Evolutionary conservation across 2,329 filamentous ascomycete species (phyloP).

Genomic region (Lecanicillium sp.): DNA sequence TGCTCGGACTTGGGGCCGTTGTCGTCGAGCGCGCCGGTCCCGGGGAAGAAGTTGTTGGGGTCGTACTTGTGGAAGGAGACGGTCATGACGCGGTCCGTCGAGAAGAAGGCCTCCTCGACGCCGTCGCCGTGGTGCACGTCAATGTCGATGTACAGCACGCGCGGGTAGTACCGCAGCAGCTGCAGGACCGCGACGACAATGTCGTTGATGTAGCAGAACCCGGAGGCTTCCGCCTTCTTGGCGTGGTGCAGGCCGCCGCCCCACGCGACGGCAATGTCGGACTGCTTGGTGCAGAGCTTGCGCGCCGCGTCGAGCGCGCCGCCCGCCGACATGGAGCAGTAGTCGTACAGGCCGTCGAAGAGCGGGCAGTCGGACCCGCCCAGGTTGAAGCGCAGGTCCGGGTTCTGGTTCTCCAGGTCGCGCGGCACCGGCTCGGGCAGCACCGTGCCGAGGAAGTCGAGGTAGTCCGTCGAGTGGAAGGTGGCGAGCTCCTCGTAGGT

Average conservation of each 20-base stretch:
- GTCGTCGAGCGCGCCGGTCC: constrained; percentile 79
- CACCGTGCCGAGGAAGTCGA: constrained; percentile 77
- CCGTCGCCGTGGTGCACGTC: constrained; percentile 90
- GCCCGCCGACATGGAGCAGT: constrained; percentile 89
- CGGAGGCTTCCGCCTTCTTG: constrained; percentile 87
- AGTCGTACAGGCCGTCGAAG: constrained; percentile 92
- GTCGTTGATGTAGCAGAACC: constrained; percentile 99
- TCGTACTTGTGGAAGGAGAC: constrained; percentile 97
- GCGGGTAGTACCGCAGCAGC: constrained; percentile 71
- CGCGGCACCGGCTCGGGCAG: constrained; percentile 57
- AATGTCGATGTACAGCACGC: constrained; percentile 91
- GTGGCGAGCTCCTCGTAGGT: constrained; percentile 80
- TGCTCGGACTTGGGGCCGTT: constrained; percentile 77
- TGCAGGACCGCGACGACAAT: constrained; percentile 92
- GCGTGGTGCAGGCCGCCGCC: constrained; percentile 94
- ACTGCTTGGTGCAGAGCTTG: constrained; percentile 78
- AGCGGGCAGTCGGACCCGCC: constrained; percentile 90
- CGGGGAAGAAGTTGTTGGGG: constrained; percentile 76
- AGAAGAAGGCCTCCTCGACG: constrained; percentile 87
- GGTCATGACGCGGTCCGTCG: constrained; percentile 84
- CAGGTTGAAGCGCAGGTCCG: constrained; percentile 73
- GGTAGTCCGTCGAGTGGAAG: constrained; percentile 85
- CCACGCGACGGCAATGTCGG: constrained; percentile 97
- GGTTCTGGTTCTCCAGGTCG: constrained; percentile 58
- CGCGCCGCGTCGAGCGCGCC: constrained; percentile 85